A percentile compares a stretch with the other conserved stretches of the same genome.
phyloP scores from a whole-genome alignment of 2,329 filamentous ascomycete species.

The Fusarium nurragi region DNA sequence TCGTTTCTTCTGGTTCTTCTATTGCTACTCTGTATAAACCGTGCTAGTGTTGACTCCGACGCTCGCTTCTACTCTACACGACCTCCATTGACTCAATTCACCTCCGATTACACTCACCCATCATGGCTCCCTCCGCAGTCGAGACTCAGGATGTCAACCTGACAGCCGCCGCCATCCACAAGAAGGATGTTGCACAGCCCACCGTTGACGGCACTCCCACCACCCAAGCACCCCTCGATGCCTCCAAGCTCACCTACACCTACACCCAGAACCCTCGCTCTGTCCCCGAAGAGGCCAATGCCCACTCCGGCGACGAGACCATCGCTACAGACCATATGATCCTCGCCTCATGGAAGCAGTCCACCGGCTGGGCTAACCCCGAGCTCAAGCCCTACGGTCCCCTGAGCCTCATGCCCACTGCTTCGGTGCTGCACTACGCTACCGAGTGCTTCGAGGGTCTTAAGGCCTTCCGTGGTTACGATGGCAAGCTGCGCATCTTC shows the following conservation, averaged over 20 bases:
- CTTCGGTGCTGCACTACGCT: slow-evolving; percentile 85
- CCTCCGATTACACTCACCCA: not conserved
- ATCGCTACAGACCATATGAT: slow-evolving; percentile 90
- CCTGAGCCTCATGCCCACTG: slow-evolving; percentile 80
- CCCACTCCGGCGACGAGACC: slow-evolving; percentile 60
- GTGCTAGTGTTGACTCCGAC: slow-evolving; percentile 1
- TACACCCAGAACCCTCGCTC: slow-evolving; percentile 60
- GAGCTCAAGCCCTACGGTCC: slow-evolving; percentile 81
- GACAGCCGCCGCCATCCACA: slow-evolving; percentile 61
- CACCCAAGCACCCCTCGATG: slow-evolving; percentile 68
- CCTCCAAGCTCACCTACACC: slow-evolving; percentile 68
- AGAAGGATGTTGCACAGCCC: slow-evolving; percentile 55
- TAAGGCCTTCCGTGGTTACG: slow-evolving; percentile 82
- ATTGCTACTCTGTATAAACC: not conserved
- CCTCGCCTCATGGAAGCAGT: slow-evolving; percentile 72
- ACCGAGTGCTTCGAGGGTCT: slow-evolving; percentile 90
- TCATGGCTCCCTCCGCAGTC: slow-evolving; percentile 60
- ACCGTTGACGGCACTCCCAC: slow-evolving; percentile 51
- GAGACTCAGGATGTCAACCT: slow-evolving; percentile 61
- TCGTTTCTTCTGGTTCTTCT: not conserved
- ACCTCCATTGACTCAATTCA: not conserved
- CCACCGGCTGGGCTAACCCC: slow-evolving; percentile 76
- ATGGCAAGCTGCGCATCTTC: slow-evolving; percentile 80
- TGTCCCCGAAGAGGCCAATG: slow-evolving; percentile 61
- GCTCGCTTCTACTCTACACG: not conserved